Conservation (phyloP, 768 basidiomycete genomes). For the Suillus alpinus region DNA sequence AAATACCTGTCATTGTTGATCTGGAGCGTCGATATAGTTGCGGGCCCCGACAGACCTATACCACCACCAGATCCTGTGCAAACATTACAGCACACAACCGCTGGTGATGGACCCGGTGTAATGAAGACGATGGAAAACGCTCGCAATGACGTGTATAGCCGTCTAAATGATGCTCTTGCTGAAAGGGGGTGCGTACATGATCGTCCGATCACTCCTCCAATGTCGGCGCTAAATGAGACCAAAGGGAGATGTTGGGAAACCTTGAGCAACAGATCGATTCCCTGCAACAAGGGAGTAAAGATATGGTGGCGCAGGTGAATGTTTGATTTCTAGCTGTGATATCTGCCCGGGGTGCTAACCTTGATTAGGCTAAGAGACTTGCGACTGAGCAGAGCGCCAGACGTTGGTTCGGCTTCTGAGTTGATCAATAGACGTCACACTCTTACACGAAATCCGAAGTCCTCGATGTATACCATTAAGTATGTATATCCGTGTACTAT, state of each 20-base stretch:
- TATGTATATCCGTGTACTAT: neutral
- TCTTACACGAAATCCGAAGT: neutral
- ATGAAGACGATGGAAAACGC: slow-evolving; percentile 34
- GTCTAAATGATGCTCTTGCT: slow-evolving; percentile 49
- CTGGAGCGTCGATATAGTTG: slow-evolving; percentile 40
- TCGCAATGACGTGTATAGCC: slow-evolving; percentile 42
- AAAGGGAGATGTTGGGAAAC: slow-evolving; percentile 59
- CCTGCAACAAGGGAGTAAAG: slow-evolving; percentile 63
- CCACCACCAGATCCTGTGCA: slow-evolving; percentile 23
- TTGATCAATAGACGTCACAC: neutral
- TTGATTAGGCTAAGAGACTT: slow-evolving; percentile 54
- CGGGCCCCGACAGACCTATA: slow-evolving; percentile 60
- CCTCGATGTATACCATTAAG: neutral
- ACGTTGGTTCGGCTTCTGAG: slow-evolving; percentile 60
- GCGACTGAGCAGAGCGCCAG: slow-evolving; percentile 64
- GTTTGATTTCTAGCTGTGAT: neutral
- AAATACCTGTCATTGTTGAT: neutral
- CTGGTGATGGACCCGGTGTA: slow-evolving; percentile 18
- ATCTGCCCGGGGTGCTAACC: neutral
- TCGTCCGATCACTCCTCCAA: neutral
- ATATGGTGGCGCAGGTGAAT: slow-evolving; percentile 60
- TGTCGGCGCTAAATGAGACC: neutral
- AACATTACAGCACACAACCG: slow-evolving; percentile 16
- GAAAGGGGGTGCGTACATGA: slow-evolving; percentile 56
- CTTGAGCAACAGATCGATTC: slow-evolving; percentile 62